Base-by-base conservation (phyloP, 2,329 filamentous ascomycete species). In the Talaromyces marneffei region DNA sequence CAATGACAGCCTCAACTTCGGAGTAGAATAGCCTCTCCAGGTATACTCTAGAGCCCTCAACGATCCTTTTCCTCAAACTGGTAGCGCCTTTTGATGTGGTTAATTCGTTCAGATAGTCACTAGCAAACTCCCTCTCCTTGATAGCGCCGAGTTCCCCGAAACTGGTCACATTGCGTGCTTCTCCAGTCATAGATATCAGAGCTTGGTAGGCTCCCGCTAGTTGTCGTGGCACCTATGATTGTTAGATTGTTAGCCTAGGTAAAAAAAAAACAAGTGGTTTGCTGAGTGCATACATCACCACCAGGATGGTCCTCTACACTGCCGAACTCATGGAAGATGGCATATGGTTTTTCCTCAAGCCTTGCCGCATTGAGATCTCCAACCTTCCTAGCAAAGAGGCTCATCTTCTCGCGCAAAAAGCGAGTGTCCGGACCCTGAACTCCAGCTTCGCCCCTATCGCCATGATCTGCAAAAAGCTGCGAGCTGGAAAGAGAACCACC, bases 121-220 rank as follows among this genome's bases (percentile, higher is more conserved):
- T 77, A 4, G 88, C 85, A 74, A 88, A 97, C 67, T 90, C 85
- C 55, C 93, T 87, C 72, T 94, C 89, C 72, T 81, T 86, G 42
- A 90, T 82, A 16, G 86, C 87, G 18, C 83, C 82, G n/a, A 84
- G 80, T 69, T 87, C 83, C 53, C 85, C 79, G 53, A 81, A 76
- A 33, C 79, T 83, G 59, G 85, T 81, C 12, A 83, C 80, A 2
- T 83, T 84, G 1, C 83, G 78, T 60, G 86, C 81, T 76, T 97
- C 93, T 48, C 85, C 85, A 2, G 90, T 87, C 65, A 97, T 91
- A 62, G 87, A 84, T 67, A 90, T 86, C 64, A 96, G 82, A 37
- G 92, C 91, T 64, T 86, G 83, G 72, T 96, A 97, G 2, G 92
- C 90, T 71, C 94, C 89, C 44, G 89, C 82, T 27, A 97, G 81